These are phyloP conservation scores for Plasmodiophora brassicae DNA, from an alignment of 208 protist genomes.

Conservation along the genomic window DNA sequence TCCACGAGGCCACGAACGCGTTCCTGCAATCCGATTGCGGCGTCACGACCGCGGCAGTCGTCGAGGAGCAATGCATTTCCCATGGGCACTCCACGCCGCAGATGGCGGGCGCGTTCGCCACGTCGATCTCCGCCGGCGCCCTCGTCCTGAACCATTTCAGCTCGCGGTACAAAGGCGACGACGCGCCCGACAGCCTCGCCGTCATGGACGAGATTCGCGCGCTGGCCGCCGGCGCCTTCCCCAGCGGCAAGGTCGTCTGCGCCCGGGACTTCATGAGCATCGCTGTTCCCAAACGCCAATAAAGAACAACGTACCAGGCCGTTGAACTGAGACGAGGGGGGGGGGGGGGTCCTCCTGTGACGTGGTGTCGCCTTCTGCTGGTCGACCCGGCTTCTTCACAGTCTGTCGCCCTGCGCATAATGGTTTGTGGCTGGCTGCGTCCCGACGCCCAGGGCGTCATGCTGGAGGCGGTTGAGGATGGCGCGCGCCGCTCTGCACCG, in stretches of 20 bases:
- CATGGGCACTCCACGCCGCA: background rate
- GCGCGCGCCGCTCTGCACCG: background rate
- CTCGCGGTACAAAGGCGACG: background rate
- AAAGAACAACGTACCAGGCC: background rate
- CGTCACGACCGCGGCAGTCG: background rate
- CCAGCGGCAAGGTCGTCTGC: background rate
- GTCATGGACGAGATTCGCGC: background rate
- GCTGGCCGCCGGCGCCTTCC: background rate
- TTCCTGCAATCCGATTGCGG: background rate
- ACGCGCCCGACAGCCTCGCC: background rate
- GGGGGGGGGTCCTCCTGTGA: background rate
- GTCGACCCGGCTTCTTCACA: background rate
- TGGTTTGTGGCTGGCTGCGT: background rate
- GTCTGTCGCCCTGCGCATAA: background rate
- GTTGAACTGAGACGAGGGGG: background rate
- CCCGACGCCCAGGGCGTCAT: background rate
- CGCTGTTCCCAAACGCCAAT: background rate
- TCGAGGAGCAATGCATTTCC: background rate
- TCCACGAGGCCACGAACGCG: background rate
- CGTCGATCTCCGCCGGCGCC: background rate
- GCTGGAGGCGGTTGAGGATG: background rate
- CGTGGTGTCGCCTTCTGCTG: background rate
- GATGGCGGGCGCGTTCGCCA: background rate
- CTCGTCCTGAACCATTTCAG: background rate
- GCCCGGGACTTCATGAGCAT: background rate